phyloP scores from a whole-genome alignment of 176 grass and related monocot genomes.

The Carex kokanica region DNA sequence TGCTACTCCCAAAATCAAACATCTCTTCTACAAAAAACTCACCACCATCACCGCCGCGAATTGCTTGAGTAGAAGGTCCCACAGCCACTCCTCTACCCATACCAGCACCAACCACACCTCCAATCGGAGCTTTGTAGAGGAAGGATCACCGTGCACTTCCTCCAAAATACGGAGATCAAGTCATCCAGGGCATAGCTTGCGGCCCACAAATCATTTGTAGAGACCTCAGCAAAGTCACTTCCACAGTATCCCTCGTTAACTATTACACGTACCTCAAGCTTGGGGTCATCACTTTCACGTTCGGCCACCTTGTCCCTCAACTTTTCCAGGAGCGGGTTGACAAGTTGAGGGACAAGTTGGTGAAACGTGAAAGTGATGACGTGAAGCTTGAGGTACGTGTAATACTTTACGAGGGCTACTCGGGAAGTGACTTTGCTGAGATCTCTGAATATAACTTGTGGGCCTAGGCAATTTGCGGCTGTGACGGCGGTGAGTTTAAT shows the following conservation, averaged over 20 bases:
- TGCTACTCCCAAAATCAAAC: not conserved
- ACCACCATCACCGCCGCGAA: too few relatives aligned
- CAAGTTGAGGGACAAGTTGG: too few relatives aligned
- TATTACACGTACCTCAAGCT: too few relatives aligned
- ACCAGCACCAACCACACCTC: not conserved
- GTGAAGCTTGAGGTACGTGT: too few relatives aligned
- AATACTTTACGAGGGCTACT: too few relatives aligned
- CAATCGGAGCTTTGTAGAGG: not conserved
- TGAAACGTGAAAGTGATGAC: too few relatives aligned
- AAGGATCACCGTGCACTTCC: not conserved
- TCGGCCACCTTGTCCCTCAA: not conserved
- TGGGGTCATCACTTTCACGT: not conserved
- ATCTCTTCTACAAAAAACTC: not conserved
- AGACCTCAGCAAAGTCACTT: not conserved
- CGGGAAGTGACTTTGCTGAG: too few relatives aligned
- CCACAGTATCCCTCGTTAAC: too few relatives aligned
- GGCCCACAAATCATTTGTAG: not conserved
- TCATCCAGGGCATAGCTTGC: too few relatives aligned
- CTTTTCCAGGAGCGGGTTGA: not conserved
- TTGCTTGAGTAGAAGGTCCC: not conserved
- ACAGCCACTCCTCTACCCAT: not conserved
- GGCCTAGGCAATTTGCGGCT: not conserved
- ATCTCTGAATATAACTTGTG: too few relatives aligned
- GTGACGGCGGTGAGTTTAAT: not conserved
- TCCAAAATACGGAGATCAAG: not conserved